These are phyloP conservation scores for Trichomonascaceae sp. DNA, from an alignment of 1,139 yeast species.

Conservation along the genomic window DNA sequence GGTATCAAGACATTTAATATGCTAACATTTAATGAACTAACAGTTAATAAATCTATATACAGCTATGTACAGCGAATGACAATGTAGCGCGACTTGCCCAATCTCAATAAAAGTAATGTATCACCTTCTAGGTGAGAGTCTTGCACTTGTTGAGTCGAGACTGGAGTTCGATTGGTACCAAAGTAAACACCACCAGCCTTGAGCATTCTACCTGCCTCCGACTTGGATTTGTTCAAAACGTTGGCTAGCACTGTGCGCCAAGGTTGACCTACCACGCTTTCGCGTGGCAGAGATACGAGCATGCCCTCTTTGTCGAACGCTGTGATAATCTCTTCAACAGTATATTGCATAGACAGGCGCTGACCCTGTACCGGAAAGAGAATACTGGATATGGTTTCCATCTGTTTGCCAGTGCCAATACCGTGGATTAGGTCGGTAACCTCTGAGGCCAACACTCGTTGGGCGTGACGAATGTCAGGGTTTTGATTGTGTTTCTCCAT, in stretches of 20 bases:
- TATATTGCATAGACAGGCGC: conserved; percentile 5
- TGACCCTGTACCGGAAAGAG: conserved; percentile 37
- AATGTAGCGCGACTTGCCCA: conserved; percentile 41
- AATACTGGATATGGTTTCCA: conserved; percentile 50
- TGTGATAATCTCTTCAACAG: conserved; percentile 40
- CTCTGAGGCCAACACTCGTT: conserved; percentile 65
- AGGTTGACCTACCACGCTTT: conserved; percentile 27
- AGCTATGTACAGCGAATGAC: conserved; percentile 8
- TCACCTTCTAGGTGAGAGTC: conserved; percentile 44
- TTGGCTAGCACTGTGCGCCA: conserved; percentile 27
- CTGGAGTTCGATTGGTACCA: conserved; percentile 49
- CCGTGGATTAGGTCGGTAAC: conserved; percentile 86
- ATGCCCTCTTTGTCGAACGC: conserved; percentile 55
- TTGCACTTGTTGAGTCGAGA: conserved; percentile 37
- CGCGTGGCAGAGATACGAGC: conserved; percentile 30
- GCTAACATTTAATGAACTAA: conserved; percentile 2
- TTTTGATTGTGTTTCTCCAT: conserved; percentile 39
- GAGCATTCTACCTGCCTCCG: conserved; percentile 51
- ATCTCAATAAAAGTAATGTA: conserved; percentile 48
- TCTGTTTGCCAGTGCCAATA: conserved; percentile 53
- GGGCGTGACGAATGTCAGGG: conserved; percentile 60
- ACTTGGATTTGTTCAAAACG: conserved; percentile 33
- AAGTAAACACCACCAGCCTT: conserved; percentile 60
- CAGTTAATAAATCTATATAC: background rate
- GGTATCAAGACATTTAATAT: conserved; percentile 14